A percentile compares a stretch with the other conserved stretches of the same genome.
Evolutionary conservation across 2,329 filamentous ascomycete genomes (phyloP).

Genomic region (Neonectria faginata): DNA sequence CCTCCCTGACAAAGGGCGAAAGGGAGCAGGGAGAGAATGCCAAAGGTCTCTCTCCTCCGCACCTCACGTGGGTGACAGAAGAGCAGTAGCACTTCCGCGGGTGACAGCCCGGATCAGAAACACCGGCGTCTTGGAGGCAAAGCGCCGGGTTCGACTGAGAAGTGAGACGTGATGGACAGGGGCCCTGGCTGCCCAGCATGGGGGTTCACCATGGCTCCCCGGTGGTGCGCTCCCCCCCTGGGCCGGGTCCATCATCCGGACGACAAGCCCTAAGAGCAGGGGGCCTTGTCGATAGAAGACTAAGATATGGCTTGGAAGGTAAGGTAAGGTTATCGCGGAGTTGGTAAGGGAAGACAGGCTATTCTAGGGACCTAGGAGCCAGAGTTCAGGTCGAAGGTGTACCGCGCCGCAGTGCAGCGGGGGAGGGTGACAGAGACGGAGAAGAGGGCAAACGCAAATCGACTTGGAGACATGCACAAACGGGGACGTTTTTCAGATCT

Average conservation of each 20-base stretch:
- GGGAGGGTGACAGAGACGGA: neutral
- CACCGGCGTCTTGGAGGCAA: constrained; percentile 36
- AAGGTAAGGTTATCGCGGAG: constrained; percentile 29
- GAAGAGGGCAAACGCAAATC: constrained; percentile 8
- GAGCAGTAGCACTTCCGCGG: constrained; percentile 11
- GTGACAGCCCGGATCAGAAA: constrained; percentile 32
- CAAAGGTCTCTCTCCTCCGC: neutral
- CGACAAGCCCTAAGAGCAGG: constrained; percentile 33
- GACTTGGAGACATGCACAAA: constrained; percentile 15
- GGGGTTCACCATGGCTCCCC: constrained; percentile 17
- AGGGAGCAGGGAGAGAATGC: neutral
- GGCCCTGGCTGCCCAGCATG: constrained; percentile 30
- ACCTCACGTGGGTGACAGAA: constrained; percentile 7
- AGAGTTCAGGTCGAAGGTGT: constrained; percentile 9
- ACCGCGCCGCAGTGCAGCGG: neutral
- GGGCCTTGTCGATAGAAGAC: constrained; percentile 31
- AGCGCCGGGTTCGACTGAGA: constrained; percentile 30
- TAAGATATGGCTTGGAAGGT: constrained; percentile 34
- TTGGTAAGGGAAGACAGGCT: constrained; percentile 9
- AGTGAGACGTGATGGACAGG: constrained; percentile 24
- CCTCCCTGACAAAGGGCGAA: neutral
- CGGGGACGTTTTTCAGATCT: constrained; percentile 13
- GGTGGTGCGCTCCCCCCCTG: constrained; percentile 26
- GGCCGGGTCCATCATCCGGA: constrained; percentile 40
- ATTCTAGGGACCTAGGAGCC: neutral